A percentile compares a stretch with the other conserved stretches of the same genome.
These are phyloP conservation scores for Solanum hybrid DNA, from an alignment of 305 asterid species.

Conservation along the genomic window DNA sequence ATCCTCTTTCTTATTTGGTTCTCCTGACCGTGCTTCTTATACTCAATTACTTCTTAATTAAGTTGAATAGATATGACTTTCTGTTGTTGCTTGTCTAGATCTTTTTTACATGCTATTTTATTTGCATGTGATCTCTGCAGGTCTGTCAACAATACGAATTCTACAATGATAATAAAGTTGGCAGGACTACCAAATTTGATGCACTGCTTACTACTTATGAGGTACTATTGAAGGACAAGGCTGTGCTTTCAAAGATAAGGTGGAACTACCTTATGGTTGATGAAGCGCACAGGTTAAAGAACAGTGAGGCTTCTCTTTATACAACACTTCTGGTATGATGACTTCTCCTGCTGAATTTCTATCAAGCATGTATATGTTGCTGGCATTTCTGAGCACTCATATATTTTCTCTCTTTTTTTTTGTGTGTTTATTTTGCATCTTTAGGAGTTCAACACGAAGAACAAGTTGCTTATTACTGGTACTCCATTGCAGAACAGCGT, in stretches of 20 bases:
- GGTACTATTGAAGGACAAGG: slow-evolving; percentile 87
- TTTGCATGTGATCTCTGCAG: slow-evolving; percentile 33
- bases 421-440: slow-evolving; percentile 12
- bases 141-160: slow-evolving; percentile 96
- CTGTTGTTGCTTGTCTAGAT: neutral
- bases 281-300: slow-evolving; percentile 98
- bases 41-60: neutral
- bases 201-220: slow-evolving; percentile 92
- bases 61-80: neutral
- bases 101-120: neutral
- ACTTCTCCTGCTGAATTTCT: slow-evolving; percentile 9
- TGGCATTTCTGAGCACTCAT: neutral
- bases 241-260: slow-evolving; percentile 84
- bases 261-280: slow-evolving; percentile 99
- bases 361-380: neutral
- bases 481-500: slow-evolving; percentile 99
- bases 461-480: slow-evolving; percentile 94
- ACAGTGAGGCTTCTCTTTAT: slow-evolving; percentile 95
- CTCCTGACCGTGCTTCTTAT: neutral
- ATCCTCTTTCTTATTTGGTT: neutral
- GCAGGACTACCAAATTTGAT: slow-evolving; percentile 74
- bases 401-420: neutral
- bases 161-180: slow-evolving; percentile 60
- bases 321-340: slow-evolving; percentile 59
- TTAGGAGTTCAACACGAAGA: slow-evolving; percentile 95